Evolutionary conservation across 2,329 filamentous ascomycete species (phyloP).

Genomic region (Scorias spongiosa): DNA sequence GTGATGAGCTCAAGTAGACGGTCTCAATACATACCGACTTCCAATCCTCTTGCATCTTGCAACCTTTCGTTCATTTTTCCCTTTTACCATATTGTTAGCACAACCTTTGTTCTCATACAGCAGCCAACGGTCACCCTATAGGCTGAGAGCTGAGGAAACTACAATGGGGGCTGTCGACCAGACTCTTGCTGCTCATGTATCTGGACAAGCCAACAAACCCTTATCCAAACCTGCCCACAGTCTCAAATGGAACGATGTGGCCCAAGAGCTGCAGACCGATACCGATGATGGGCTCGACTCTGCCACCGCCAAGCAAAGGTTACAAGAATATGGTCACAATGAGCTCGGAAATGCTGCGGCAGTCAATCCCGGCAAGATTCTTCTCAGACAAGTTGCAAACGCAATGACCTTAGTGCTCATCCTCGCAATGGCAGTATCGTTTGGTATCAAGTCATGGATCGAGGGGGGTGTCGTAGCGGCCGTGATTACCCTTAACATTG

Average conservation of each 20-base stretch:
- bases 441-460: constrained; percentile 32
- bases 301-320: constrained; percentile 42
- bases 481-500: constrained; percentile 31
- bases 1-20: background rate
- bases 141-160: background rate
- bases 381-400: constrained; percentile 59
- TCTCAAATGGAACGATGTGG: constrained; percentile 37
- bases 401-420: constrained; percentile 56
- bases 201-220: constrained; percentile 35
- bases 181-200: constrained; percentile 22
- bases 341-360: constrained; percentile 54
- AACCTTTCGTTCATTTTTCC: background rate
- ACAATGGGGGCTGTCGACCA: constrained; percentile 12
- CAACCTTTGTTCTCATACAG: background rate
- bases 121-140: background rate
- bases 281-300: constrained; percentile 51
- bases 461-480: constrained; percentile 33
- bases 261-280: constrained; percentile 45
- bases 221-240: constrained; percentile 49
- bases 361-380: constrained; percentile 55
- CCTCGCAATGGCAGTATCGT: constrained; percentile 33
- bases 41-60: background rate
- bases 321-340: constrained; percentile 49
- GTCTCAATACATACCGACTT: background rate
- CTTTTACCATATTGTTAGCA: background rate